Percentiles rank a stretch among this genome's conserved stretches.
Evolutionary conservation across 805 yeast species (phyloP).

Genomic region (Candida parachauliodes): DNA sequence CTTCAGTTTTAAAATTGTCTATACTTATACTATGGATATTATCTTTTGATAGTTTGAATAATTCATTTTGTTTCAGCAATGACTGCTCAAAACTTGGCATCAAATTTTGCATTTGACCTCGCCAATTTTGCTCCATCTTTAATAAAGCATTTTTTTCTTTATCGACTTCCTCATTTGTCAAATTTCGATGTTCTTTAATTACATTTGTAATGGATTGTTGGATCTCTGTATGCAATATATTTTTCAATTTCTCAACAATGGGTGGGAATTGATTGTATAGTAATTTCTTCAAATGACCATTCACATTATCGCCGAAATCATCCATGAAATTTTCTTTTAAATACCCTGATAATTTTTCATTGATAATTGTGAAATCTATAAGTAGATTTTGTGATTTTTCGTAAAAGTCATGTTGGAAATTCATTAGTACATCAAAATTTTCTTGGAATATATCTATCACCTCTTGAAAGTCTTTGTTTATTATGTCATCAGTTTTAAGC

Average conservation of each 20-base stretch:
- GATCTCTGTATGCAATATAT: neutral
- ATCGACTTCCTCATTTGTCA: neutral
- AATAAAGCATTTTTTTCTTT: constrained; percentile 5
- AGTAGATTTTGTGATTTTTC: constrained; percentile 7
- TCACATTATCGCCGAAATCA: constrained; percentile 3
- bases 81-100: constrained; percentile 2
- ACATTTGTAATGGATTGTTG: neutral
- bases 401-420: constrained; percentile 4
- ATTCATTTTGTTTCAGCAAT: neutral
- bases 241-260: neutral
- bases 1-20: neutral
- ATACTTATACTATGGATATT: neutral
- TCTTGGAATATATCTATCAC: constrained; percentile 2
- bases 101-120: neutral
- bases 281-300: neutral
- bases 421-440: neutral
- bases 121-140: constrained; percentile 5
- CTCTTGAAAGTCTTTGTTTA: constrained; percentile 5
- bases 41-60: neutral
- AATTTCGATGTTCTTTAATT: neutral
- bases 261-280: constrained; percentile 1
- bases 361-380: constrained; percentile 12
- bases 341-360: constrained; percentile 14
- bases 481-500: constrained; percentile 1
- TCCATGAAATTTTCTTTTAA: constrained; percentile 14